Conservation (phyloP, 192 early-diverging fungal species). For the Linderina pennispora region DNA sequence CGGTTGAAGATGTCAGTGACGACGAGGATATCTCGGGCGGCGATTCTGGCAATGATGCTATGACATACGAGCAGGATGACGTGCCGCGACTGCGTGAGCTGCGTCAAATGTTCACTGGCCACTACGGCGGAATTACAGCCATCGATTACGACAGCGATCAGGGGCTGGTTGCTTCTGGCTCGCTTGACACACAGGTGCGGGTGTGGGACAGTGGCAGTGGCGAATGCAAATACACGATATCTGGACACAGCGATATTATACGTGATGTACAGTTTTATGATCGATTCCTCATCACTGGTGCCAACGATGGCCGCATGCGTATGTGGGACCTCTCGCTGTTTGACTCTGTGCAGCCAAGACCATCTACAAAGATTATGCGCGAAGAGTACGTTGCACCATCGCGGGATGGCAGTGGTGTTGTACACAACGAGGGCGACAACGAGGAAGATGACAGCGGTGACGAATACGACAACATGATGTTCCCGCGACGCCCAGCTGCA, state of each 20-base stretch:
- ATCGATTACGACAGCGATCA: conserved; percentile 53
- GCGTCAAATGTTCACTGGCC: conserved; percentile 39
- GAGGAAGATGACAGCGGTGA: not conserved
- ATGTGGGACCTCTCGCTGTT: conserved; percentile 62
- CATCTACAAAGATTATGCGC: conserved; percentile 41
- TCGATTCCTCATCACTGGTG: conserved; percentile 52
- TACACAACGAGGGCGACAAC: not conserved
- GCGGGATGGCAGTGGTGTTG: not conserved
- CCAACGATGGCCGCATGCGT: conserved; percentile 58
- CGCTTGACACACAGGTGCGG: conserved; percentile 62
- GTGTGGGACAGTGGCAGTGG: conserved; percentile 53
- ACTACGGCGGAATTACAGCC: conserved; percentile 54
- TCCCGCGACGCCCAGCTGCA: not conserved
- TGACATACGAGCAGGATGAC: conserved; percentile 19
- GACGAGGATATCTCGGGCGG: not conserved
- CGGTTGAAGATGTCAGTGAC: conserved; percentile 21
- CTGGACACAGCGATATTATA: conserved; percentile 28
- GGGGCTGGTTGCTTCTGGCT: conserved; percentile 57
- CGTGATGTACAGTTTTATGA: conserved; percentile 35
- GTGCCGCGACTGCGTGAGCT: conserved; percentile 31
- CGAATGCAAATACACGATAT: conserved; percentile 27
- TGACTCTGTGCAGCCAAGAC: conserved; percentile 50
- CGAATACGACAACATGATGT: not conserved
- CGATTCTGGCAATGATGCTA: not conserved
- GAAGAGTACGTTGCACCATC: conserved; percentile 12